phyloP scores from a whole-genome alignment of 306 rosid genomes.

The Astragalus glycyphyllos region DNA sequence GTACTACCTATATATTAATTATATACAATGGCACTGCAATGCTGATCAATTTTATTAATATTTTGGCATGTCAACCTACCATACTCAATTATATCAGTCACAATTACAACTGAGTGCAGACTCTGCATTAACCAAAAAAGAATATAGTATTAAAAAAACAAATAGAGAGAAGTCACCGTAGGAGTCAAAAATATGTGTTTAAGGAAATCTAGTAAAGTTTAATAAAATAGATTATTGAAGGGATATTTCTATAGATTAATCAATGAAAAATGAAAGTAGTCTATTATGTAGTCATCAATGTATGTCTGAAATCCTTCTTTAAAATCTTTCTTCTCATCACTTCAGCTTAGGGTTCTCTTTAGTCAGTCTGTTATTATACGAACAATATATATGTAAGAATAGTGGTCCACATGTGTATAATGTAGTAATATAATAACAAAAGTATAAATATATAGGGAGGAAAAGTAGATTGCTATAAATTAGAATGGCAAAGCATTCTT shows the following conservation, averaged over 20 bases:
- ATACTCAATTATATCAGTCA: conserved; percentile 35
- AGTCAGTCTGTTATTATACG: conserved; percentile 12
- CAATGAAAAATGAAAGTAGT: no score
- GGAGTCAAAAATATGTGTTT: not conserved
- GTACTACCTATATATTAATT: conserved; percentile 38
- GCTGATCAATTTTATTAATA: conserved; percentile 41
- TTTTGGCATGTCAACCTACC: conserved; percentile 36
- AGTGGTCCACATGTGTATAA: conserved; percentile 47
- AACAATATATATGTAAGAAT: conserved; percentile 7
- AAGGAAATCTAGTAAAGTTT: conserved; percentile 7
- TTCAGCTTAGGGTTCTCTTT: conserved; percentile 41
- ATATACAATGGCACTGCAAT: conserved; percentile 28
- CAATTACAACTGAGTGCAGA: conserved; percentile 30
- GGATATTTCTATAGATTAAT: no score
- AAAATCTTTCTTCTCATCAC: conserved; percentile 31
- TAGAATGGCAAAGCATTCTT: conserved; percentile 49
- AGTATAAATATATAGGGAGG: not conserved
- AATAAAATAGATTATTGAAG: conserved; percentile 4
- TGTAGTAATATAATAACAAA: not conserved
- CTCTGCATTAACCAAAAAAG: conserved; percentile 34
- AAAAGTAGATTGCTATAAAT: conserved; percentile 38
- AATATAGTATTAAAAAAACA: not conserved
- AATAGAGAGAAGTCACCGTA: not conserved
- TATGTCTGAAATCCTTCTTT: conserved; percentile 45
- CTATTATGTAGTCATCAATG: no score